A percentile compares a stretch with the other conserved stretches of the same genome.
phyloP scores from a whole-genome alignment of 1,284 basidiomycete species.

The Cutaneotrichosporon mucoides region DNA sequence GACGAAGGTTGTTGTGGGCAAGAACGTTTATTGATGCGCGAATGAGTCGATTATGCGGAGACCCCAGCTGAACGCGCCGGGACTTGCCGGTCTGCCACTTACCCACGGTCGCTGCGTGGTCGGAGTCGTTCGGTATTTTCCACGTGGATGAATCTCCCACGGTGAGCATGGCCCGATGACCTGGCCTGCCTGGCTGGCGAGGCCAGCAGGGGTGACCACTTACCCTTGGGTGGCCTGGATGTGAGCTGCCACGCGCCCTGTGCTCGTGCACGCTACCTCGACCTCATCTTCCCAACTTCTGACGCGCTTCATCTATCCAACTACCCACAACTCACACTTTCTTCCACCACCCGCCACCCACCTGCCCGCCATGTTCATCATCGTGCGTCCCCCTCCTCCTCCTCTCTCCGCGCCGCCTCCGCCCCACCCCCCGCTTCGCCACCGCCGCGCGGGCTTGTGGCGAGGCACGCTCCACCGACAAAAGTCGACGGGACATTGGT shows the following conservation, averaged over 20 bases:
- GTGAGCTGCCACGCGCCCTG: neutral
- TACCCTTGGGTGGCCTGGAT: neutral
- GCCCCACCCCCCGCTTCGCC: neutral
- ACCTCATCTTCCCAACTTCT: too few species aligned
- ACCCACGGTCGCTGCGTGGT: too few species aligned
- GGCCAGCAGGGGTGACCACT: too few species aligned
- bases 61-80: too few species aligned
- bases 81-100: too few species aligned
- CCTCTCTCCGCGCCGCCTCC: neutral
- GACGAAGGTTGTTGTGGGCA: too few species aligned
- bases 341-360: neutral
- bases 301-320: neutral
- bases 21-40: too few species aligned
- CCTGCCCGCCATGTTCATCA: constrained; percentile 64
- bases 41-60: too few species aligned
- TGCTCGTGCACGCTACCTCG: too few species aligned
- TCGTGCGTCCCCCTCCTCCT: constrained; percentile 42
- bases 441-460: too few species aligned
- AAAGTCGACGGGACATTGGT: neutral
- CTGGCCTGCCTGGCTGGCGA: too few species aligned
- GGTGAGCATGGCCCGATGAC: neutral
- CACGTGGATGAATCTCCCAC: constrained; percentile 4
- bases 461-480: neutral
- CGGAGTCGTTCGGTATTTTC: neutral
- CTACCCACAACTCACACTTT: neutral